Base-by-base conservation (phyloP, 202 grass and related monocot genomes). In the Hordeum pubiflorum region DNA sequence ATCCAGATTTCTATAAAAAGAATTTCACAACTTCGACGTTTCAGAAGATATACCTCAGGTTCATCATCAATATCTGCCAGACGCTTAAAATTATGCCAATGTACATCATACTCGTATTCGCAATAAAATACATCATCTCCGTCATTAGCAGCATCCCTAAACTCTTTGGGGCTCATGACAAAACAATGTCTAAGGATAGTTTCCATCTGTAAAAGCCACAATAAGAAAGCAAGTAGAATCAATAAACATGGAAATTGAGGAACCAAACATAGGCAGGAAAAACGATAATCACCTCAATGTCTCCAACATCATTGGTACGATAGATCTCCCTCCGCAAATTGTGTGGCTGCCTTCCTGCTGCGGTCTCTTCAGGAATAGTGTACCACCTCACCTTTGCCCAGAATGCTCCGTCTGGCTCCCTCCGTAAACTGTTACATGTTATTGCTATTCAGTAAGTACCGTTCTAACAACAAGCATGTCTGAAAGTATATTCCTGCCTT, bases 101-200 rank as follows among this genome's bases (percentile, higher is more conserved):
- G 88, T 74, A 91, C 48, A 76, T 98, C 95, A 81, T 98, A 98
- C 66, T 98, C 95, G 10, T 98, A 98, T 79, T 98, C 95, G 65
- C 95, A 98, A 70, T 98, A 98, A 85, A 98, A 98, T 34, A 98
- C 88, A 88, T 98, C 95, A 83, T 98, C 95, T 82, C 94, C 94
- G 10, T 27, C 86, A 89, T 93, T 67, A 63, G 59, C 78, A 9
- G 95, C 95, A 84, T 88, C 76, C 68, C 55, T 90, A 48, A 87
- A 98, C 32, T 89, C 90, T 76, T 93, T 90, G 46, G 95, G 95
- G 59, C 73, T 89, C 86, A 91, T 70, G 79, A 93, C 82, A 41
- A 11, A 91, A 85, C 95, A 98, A 83, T 94, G 95, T 46, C 95
- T 91, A 81, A 97, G 72, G 54, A 94, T 86, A 48, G 88, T 91